These are phyloP conservation scores for Claviceps sorghi DNA, from an alignment of 2,329 filamentous ascomycete genomes.

Conservation along the genomic window DNA sequence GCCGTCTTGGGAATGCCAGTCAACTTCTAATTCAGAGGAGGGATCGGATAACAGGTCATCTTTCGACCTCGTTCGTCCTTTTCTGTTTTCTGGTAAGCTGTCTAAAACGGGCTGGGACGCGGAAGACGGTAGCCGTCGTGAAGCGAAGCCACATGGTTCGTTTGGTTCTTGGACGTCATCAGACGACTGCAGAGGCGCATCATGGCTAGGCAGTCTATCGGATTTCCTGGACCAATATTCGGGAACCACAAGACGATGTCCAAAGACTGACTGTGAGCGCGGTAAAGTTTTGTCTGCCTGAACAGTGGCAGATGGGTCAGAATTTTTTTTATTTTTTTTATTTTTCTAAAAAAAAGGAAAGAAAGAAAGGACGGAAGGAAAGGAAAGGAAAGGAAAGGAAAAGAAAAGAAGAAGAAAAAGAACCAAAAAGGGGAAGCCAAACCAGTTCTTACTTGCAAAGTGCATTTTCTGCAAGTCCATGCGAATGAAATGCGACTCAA, in stretches of 20 bases:
- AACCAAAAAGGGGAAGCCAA: background rate
- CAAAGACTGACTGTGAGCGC: background rate
- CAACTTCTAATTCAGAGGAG: slow-evolving; percentile 10
- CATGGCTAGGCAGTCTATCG: background rate
- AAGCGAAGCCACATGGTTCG: slow-evolving; percentile 4
- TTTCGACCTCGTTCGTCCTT: background rate
- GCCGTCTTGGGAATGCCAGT: slow-evolving; percentile 10
- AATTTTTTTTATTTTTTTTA: too few species aligned
- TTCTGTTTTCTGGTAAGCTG: background rate
- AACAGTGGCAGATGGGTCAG: background rate
- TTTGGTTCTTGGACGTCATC: background rate
- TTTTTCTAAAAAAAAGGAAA: too few species aligned
- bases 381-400: too few species aligned
- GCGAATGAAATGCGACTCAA: slow-evolving; percentile 24
- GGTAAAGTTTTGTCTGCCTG: background rate
- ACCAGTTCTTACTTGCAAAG: slow-evolving; percentile 1
- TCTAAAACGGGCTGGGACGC: background rate
- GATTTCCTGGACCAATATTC: slow-evolving; percentile 1
- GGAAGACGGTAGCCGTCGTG: slow-evolving; percentile 3
- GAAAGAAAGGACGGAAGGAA: background rate
- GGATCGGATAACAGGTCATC: slow-evolving; percentile 10
- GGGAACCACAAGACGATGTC: background rate
- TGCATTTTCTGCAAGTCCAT: background rate
- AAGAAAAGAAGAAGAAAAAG: background rate
- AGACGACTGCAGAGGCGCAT: background rate